Conservation (phyloP, 1,139 yeast species). For the Sugiyamaella grinbergsii region DNA sequence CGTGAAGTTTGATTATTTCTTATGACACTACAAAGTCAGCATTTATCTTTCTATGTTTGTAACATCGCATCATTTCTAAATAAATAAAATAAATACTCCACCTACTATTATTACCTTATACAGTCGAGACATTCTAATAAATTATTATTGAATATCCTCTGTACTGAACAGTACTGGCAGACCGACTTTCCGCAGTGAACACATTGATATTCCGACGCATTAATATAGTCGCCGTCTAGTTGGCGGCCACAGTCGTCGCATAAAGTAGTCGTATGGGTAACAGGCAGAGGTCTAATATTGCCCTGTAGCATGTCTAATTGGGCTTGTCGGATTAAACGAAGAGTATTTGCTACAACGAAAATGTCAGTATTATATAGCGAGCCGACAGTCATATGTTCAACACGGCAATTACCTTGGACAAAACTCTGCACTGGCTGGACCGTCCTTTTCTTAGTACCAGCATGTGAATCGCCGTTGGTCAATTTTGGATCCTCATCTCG, state of each 20-base stretch:
- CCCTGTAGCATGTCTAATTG: constrained; percentile 24
- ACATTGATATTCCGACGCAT: constrained; percentile 22
- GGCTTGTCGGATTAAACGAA: constrained; percentile 25
- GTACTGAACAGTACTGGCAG: constrained; percentile 29
- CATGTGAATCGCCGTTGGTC: neutral
- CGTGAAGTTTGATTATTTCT: too few relatives aligned
- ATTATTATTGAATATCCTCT: constrained; percentile 22
- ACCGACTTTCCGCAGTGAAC: constrained; percentile 22
- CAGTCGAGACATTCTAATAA: constrained; percentile 26
- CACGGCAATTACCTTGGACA: constrained; percentile 15
- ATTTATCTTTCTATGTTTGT: neutral
- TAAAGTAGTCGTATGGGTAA: neutral
- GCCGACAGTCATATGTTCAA: neutral
- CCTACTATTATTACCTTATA: constrained; percentile 12
- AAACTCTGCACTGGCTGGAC: constrained; percentile 17
- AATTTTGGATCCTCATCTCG: neutral
- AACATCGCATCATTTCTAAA: constrained; percentile 11
- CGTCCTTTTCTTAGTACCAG: constrained; percentile 10
- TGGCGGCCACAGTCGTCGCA: constrained; percentile 26
- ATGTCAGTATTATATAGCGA: neutral
- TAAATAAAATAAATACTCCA: constrained; percentile 15
- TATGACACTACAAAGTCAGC: too few relatives aligned
- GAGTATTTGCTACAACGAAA: constrained; percentile 18
- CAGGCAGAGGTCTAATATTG: neutral
- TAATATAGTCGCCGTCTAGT: constrained; percentile 10